Percentiles rank a stretch among this genome's conserved stretches.
These are phyloP conservation scores for Aspergillus egyptiacus DNA, from an alignment of 495 filamentous ascomycete genomes.

Conservation along the genomic window DNA sequence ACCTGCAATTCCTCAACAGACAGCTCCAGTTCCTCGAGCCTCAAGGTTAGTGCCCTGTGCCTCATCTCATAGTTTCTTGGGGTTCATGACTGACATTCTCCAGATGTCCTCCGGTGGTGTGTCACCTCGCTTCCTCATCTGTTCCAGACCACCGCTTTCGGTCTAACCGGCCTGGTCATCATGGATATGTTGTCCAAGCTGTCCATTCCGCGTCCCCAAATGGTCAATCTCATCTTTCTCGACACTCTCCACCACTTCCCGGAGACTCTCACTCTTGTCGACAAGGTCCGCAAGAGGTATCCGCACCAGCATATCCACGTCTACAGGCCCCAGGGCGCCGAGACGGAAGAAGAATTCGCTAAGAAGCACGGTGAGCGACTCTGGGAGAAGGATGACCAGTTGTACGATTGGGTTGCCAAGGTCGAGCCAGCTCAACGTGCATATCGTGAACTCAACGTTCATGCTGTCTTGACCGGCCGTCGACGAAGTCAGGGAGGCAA, in stretches of 20 bases:
- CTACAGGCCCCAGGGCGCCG: conserved; percentile 73
- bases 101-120: conserved; percentile 89
- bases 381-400: conserved; percentile 79
- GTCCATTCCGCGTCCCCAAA: conserved; percentile 56
- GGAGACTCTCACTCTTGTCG: conserved; percentile 80
- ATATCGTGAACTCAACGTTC: conserved; percentile 80
- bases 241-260: conserved; percentile 94
- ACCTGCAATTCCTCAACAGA: conserved; percentile 83
- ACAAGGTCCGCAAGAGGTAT: conserved; percentile 70
- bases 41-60: conserved; percentile 45
- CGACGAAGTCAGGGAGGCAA: conserved; percentile 89
- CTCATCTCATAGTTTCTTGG: conserved; percentile 10
- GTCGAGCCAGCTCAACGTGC: conserved; percentile 94
- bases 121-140: conserved; percentile 83
- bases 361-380: conserved; percentile 72
- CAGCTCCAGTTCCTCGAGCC: conserved; percentile 79
- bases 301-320: conserved; percentile 74
- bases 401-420: conserved; percentile 96
- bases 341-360: conserved; percentile 70
- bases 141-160: conserved; percentile 96
- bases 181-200: conserved; percentile 92
- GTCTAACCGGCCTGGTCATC: conserved; percentile 86
- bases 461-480: conserved; percentile 91
- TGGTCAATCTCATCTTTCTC: conserved; percentile 90
- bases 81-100: conserved; percentile 20